Evolutionary conservation across 768 basidiomycete genomes (phyloP).

Genomic region (Sutorius australiensis): DNA sequence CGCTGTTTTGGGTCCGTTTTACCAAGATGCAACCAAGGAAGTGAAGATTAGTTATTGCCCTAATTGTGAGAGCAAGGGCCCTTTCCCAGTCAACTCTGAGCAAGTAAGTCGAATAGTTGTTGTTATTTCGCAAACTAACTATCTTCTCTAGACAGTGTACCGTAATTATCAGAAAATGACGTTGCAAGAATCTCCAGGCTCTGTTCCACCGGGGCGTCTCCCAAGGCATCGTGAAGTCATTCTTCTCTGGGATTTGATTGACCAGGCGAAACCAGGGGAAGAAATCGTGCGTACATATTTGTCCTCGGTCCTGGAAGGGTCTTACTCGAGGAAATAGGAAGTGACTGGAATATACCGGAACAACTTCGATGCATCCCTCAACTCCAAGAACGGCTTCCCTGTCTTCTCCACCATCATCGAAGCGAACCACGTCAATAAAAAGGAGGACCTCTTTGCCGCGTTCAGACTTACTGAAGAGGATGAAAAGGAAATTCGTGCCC

Average conservation of each 20-base stretch:
- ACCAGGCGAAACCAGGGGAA: slow-evolving; percentile 96
- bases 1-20: slow-evolving; percentile 93
- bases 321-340: slow-evolving; percentile 54
- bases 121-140: neutral
- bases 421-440: slow-evolving; percentile 98
- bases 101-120: slow-evolving; percentile 52
- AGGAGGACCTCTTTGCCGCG: slow-evolving; percentile 98
- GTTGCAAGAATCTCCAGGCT: slow-evolving; percentile 95
- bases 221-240: slow-evolving; percentile 97
- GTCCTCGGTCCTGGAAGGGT: neutral
- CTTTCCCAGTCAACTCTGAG: slow-evolving; percentile 95
- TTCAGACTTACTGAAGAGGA: slow-evolving; percentile 97
- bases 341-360: slow-evolving; percentile 97
- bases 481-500: slow-evolving; percentile 82
- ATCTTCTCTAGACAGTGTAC: slow-evolving; percentile 77
- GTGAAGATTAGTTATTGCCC: slow-evolving; percentile 92
- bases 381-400: slow-evolving; percentile 98
- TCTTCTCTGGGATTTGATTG: slow-evolving; percentile 96
- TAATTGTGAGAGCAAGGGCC: slow-evolving; percentile 91
- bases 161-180: slow-evolving; percentile 99
- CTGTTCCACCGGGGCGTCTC: slow-evolving; percentile 94
- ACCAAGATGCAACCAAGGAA: slow-evolving; percentile 94
- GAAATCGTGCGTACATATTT: slow-evolving; percentile 69
- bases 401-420: slow-evolving; percentile 98
- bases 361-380: slow-evolving; percentile 97